These are phyloP conservation scores for Penicillium olsonii DNA, from an alignment of 2,329 filamentous ascomycete species.

Conservation along the genomic window DNA sequence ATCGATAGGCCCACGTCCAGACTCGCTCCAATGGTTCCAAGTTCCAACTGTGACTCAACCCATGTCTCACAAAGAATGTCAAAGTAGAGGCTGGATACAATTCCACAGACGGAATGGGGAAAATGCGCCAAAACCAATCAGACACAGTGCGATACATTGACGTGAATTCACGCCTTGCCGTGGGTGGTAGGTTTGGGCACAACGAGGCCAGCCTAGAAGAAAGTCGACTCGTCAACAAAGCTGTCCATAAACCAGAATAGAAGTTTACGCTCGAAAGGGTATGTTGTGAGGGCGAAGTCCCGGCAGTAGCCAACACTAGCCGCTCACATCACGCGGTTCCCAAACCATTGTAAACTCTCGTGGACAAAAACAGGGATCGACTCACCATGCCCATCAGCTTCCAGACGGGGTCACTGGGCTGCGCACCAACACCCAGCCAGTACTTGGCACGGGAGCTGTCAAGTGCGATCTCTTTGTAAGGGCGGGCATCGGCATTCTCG, in stretches of 20 bases:
- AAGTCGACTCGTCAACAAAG: slow-evolving; percentile 6
- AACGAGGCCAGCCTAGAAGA: slow-evolving; percentile 36
- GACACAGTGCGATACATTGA: background rate
- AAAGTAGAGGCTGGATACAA: background rate
- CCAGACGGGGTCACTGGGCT: slow-evolving; percentile 90
- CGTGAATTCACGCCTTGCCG: slow-evolving; percentile 18
- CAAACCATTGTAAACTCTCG: background rate
- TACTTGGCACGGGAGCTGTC: slow-evolving; percentile 82
- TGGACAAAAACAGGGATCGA: slow-evolving; percentile 7
- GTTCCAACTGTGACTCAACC: background rate
- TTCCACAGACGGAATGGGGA: background rate
- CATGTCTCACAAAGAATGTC: slow-evolving; percentile 5
- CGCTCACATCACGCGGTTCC: background rate
- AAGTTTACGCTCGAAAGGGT: background rate
- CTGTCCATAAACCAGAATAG: background rate
- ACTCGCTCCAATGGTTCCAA: slow-evolving; percentile 1
- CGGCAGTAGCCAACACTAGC: slow-evolving; percentile 1
- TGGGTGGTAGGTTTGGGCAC: slow-evolving; percentile 31
- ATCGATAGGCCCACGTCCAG: background rate
- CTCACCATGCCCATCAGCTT: slow-evolving; percentile 77
- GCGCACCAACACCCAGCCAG: slow-evolving; percentile 95
- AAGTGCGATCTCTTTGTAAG: slow-evolving; percentile 89
- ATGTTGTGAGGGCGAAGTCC: background rate
- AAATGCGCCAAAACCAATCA: background rate
- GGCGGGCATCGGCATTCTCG: slow-evolving; percentile 57